Percentiles rank a stretch among this genome's conserved stretches.
Conservation (phyloP, 805 yeast genomes). For the Wickerhamomyces kurtzmanii region DNA sequence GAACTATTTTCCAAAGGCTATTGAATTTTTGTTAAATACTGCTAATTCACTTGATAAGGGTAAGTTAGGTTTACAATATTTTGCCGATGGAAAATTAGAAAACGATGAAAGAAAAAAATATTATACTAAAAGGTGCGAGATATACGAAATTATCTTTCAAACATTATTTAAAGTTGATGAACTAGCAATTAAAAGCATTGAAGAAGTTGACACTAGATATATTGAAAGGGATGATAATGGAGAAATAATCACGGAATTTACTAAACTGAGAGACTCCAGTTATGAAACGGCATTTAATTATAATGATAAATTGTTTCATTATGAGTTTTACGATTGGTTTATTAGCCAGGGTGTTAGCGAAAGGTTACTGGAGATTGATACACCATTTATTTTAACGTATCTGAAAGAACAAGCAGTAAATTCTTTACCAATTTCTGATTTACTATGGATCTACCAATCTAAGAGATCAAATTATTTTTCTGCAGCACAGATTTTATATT, state of each 20-base stretch:
- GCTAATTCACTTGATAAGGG: conserved; percentile 61
- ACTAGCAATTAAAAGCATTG: conserved; percentile 31
- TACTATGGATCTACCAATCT: conserved; percentile 85
- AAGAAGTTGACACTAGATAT: conserved; percentile 5
- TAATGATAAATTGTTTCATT: conserved; percentile 82
- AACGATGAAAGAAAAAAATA: conserved; percentile 41
- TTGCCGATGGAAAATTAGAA: conserved; percentile 37
- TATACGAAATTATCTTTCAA: conserved; percentile 69
- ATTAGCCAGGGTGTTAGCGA: conserved; percentile 69
- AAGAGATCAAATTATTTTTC: conserved; percentile 67
- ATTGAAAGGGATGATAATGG: conserved; percentile 15
- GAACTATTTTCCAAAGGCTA: conserved; percentile 77
- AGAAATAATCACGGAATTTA: conserved; percentile 34
- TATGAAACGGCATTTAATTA: conserved; percentile 67
- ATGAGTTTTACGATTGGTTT: conserved; percentile 88
- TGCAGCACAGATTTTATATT: conserved; percentile 77
- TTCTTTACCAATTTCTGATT: conserved; percentile 65
- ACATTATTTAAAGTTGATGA: conserved; percentile 66
- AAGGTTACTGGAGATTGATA: conserved; percentile 66
- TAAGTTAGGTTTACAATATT: conserved; percentile 46
- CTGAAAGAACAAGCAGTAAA: conserved; percentile 56
- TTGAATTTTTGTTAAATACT: conserved; percentile 69
- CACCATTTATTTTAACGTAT: conserved; percentile 72
- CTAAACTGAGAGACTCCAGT: conserved; percentile 56
- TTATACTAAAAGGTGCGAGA: conserved; percentile 41